Evolutionary conservation across 179 eudicot genomes (phyloP), one percentile per base, ranked within the genome.

Genomic region (Patellifolia procumbens): DNA sequence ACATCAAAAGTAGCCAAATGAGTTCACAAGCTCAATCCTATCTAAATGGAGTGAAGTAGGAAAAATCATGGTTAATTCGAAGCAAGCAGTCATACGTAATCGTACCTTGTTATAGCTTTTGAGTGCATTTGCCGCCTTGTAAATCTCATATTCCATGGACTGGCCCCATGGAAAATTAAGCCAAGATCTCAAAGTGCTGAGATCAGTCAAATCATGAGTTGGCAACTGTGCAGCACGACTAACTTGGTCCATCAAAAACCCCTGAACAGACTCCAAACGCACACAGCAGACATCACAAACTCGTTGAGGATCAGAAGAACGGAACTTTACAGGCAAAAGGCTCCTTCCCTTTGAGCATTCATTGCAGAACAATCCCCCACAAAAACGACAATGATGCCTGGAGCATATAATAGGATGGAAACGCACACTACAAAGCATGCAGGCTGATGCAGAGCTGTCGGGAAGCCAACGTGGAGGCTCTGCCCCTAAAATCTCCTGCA

Each of bases 201-300:
- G 91, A 79, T 94, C 97, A 58, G 98, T 94, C 83, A 94, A 81
- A 85, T 94, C 98, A 85, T 86, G 86, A 8, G 98, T 92, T 37
- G 98, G 92, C 72, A 91, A 71, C 74, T 92, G 98, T 20, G 93
- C 91, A 78, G 98, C 98, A 46, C 89, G 96, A 75, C 98, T 94
- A 13, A 94, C 94, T 84, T 88, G 91, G 74, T 91, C 87, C 98
- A 92, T 94, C 79, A 94, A 81, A 76, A 84, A 87, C 37, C 94
- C 88, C 78, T 91, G 98, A 56, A 94, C 89, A 48, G 91, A 81
- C 83, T 94, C 97, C 76, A 94, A 87, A 7, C 98, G 89, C 68
- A 94, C 96, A 81, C 88, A 92, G 43, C 98, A 94, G 17, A 92
- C 98, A 81, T 94, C 98, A 83, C 98, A 94, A 5, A 94, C 98